Percentiles rank a stretch among this genome's conserved stretches.
Conservation (phyloP, 2,329 filamentous ascomycete genomes). For the Grosmannia huntii region DNA sequence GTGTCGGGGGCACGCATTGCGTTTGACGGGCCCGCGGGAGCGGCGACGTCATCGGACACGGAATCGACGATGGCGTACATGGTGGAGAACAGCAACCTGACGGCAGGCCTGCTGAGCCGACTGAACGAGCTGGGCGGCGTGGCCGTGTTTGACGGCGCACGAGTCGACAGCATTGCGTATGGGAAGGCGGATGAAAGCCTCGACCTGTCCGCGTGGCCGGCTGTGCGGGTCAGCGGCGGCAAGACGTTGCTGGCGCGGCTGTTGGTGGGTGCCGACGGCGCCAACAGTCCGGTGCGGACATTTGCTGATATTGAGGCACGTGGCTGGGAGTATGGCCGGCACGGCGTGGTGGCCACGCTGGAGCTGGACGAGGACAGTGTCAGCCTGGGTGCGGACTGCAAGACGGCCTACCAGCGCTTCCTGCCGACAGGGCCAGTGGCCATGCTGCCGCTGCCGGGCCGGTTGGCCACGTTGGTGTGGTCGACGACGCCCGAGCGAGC, state of each 20-base stretch:
- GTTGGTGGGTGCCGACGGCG: constrained; percentile 84
- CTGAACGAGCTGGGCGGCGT: constrained; percentile 58
- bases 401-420: constrained; percentile 90
- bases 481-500: constrained; percentile 77
- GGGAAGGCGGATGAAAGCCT: constrained; percentile 34
- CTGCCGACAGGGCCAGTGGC: constrained; percentile 85
- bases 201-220: constrained; percentile 78
- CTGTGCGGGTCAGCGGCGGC: constrained; percentile 60
- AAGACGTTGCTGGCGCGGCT: constrained; percentile 64
- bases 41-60: constrained; percentile 20
- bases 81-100: constrained; percentile 88
- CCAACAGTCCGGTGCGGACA: constrained; percentile 81
- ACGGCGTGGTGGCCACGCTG: constrained; percentile 85
- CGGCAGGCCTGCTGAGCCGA: constrained; percentile 59
- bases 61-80: constrained; percentile 76
- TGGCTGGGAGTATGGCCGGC: constrained; percentile 87
- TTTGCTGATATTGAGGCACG: constrained; percentile 78
- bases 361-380: constrained; percentile 47
- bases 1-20: constrained; percentile 76
- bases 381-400: constrained; percentile 25
- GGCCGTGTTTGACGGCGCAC: constrained; percentile 61
- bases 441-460: constrained; percentile 77
- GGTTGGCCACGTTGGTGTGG: constrained; percentile 81
- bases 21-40: constrained; percentile 58
- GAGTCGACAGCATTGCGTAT: constrained; percentile 66